phyloP scores from a whole-genome alignment of 768 basidiomycete genomes.

The Podaxis pistillaris region DNA sequence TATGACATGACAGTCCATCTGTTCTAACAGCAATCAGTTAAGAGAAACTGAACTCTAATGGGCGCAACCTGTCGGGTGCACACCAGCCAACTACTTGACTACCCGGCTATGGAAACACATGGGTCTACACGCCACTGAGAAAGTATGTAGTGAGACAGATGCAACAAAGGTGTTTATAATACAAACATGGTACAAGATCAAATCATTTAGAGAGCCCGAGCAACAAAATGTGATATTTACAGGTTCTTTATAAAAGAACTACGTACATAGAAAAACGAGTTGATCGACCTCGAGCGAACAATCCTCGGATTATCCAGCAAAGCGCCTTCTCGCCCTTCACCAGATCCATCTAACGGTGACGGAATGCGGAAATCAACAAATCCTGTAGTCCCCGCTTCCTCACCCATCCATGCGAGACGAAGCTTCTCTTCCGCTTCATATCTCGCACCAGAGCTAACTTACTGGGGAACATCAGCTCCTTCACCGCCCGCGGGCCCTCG shows the following conservation, averaged over 20 bases:
- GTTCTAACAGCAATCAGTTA: too few relatives aligned
- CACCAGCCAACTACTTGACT: neutral
- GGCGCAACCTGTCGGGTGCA: too few relatives aligned
- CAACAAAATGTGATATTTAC: neutral
- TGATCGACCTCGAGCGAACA: neutral
- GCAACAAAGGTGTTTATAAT: neutral
- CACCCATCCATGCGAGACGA: constrained; percentile 51
- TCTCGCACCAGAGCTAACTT: constrained; percentile 60
- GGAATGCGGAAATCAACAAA: constrained; percentile 53
- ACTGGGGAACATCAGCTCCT: constrained; percentile 59
- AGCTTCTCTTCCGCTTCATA: constrained; percentile 46
- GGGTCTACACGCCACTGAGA: neutral
- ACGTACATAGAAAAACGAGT: neutral
- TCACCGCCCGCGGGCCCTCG: constrained; percentile 62
- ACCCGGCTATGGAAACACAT: neutral
- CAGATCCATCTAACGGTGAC: neutral
- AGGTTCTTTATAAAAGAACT: neutral
- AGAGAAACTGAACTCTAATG: too few relatives aligned
- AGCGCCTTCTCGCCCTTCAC: neutral
- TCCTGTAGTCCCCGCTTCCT: constrained; percentile 64
- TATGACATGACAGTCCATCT: too few relatives aligned
- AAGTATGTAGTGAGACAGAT: neutral
- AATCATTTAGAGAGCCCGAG: neutral
- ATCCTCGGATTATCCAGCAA: neutral
- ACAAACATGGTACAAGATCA: neutral